A percentile compares a stretch with the other conserved stretches of the same genome.
Evolutionary conservation across 2,329 filamentous ascomycete genomes (phyloP).

Genomic region (Botrytis porri): DNA sequence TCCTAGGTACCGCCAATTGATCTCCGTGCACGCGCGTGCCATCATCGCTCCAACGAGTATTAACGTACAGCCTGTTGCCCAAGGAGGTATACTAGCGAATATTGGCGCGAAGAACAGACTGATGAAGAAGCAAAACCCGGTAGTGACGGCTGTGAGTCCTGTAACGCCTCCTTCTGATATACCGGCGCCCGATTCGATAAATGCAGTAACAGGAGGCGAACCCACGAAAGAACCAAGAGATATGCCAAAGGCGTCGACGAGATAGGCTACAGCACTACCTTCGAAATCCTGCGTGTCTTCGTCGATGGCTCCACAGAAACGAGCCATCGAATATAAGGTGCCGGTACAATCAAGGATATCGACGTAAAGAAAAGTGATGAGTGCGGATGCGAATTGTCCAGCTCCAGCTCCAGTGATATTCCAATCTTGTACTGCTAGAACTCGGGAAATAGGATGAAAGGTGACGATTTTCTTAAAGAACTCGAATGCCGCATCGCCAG

Average conservation of each 20-base stretch:
- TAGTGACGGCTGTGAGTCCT: constrained; percentile 75
- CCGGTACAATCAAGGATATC: constrained; percentile 86
- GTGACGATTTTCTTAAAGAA: constrained; percentile 88
- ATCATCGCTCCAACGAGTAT: constrained; percentile 87
- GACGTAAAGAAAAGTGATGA: constrained; percentile 87
- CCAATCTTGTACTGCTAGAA: constrained; percentile 72
- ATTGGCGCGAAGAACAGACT: constrained; percentile 87
- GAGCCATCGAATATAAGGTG: constrained; percentile 86
- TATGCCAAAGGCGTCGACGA: constrained; percentile 76
- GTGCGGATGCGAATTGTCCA: constrained; percentile 75
- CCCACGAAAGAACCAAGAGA: constrained; percentile 78
- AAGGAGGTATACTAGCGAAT: constrained; percentile 83
- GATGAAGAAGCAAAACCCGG: constrained; percentile 81
- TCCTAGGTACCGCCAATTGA: constrained; percentile 86
- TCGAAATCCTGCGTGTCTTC: constrained; percentile 84
- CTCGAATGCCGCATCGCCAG: constrained; percentile 70
- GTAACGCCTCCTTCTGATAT: constrained; percentile 86
- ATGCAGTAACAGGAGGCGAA: constrained; percentile 77
- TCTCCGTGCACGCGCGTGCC: constrained; percentile 72
- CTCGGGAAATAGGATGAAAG: constrained; percentile 72
- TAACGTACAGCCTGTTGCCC: constrained; percentile 86
- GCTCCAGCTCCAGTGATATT: constrained; percentile 64
- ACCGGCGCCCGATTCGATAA: constrained; percentile 84
- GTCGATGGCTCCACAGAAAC: constrained; percentile 76
- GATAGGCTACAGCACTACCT: constrained; percentile 77